These are phyloP conservation scores for Penicillium paxilli DNA, from an alignment of 495 filamentous ascomycete genomes.

Conservation along the genomic window DNA sequence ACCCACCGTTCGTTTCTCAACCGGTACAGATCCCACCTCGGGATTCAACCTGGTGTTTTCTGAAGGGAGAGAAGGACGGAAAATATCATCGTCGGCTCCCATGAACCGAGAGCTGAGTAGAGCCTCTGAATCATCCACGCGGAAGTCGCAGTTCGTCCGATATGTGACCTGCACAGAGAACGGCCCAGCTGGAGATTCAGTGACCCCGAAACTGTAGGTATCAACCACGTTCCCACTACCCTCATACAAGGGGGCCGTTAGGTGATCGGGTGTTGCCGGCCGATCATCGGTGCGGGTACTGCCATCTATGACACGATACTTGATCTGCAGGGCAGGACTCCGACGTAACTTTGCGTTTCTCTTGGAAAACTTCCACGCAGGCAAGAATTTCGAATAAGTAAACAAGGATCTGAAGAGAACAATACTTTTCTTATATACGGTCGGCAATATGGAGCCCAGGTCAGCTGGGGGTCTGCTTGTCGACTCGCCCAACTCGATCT, in stretches of 20 bases:
- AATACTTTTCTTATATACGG: constrained; percentile 93
- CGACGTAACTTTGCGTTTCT: constrained; percentile 64
- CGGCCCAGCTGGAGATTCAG: constrained; percentile 81
- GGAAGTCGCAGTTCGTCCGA: constrained; percentile 85
- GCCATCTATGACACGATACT: constrained; percentile 75
- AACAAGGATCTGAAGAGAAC: constrained; percentile 94
- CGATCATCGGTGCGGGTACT: constrained; percentile 38
- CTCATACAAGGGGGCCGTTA: constrained; percentile 72
- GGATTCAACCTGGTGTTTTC: constrained; percentile 35
- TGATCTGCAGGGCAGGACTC: constrained; percentile 64
- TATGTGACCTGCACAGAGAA: constrained; percentile 80
- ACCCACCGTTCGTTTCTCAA: constrained; percentile 39
- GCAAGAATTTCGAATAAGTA: constrained; percentile 76
- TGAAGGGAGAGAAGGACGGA: constrained; percentile 68
- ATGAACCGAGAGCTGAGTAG: constrained; percentile 94
- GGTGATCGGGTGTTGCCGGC: constrained; percentile 54
- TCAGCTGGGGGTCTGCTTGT: constrained; percentile 56
- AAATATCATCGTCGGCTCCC: constrained; percentile 84
- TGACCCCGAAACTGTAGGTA: constrained; percentile 72
- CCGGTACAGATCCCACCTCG: constrained; percentile 77
- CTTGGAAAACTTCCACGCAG: constrained; percentile 84
- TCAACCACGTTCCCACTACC: constrained; percentile 66
- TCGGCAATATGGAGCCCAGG: constrained; percentile 71
- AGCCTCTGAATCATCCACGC: constrained; percentile 86
- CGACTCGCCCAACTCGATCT: constrained; percentile 69